phyloP scores from a whole-genome alignment of 305 asterid species.

The Petunia hybrid region DNA sequence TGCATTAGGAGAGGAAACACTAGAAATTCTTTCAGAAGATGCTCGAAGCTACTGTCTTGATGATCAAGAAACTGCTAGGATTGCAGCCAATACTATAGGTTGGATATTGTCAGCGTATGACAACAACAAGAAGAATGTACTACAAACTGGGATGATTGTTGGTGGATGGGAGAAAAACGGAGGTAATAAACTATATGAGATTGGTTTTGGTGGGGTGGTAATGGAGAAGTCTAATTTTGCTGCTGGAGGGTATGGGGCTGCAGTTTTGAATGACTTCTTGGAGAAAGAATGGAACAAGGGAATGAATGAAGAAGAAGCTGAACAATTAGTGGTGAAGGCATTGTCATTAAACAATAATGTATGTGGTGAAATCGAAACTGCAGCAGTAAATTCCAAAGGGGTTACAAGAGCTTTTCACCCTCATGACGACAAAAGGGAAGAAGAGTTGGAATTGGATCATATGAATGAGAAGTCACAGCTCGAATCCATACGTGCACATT shows the following conservation, averaged over 20 bases:
- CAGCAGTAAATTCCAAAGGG: not conserved
- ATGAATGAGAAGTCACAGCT: not conserved
- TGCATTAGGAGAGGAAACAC: not conserved
- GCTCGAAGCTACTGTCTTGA: not conserved
- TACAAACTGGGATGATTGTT: not conserved
- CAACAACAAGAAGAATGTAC: not conserved
- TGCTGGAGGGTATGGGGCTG: not conserved
- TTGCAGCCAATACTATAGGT: not conserved
- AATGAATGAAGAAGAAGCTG: slow-evolving; percentile 13
- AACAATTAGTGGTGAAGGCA: not conserved
- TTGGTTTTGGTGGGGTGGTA: not conserved
- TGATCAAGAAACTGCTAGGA: not conserved
- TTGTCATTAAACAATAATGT: not conserved
- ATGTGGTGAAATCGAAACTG: not conserved
- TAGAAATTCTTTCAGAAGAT: not conserved
- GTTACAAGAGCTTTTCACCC: not conserved
- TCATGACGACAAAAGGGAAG: not conserved
- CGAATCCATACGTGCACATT: not conserved
- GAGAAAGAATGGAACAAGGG: not conserved
- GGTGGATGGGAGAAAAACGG: slow-evolving; percentile 1
- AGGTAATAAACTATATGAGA: not conserved
- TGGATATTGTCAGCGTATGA: not conserved
- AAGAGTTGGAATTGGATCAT: not conserved
- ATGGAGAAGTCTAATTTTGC: not conserved
- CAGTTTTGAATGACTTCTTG: not conserved